Evolutionary conservation across 1,139 yeast genomes (phyloP).

Genomic region (Geotrichum carabidarum): DNA sequence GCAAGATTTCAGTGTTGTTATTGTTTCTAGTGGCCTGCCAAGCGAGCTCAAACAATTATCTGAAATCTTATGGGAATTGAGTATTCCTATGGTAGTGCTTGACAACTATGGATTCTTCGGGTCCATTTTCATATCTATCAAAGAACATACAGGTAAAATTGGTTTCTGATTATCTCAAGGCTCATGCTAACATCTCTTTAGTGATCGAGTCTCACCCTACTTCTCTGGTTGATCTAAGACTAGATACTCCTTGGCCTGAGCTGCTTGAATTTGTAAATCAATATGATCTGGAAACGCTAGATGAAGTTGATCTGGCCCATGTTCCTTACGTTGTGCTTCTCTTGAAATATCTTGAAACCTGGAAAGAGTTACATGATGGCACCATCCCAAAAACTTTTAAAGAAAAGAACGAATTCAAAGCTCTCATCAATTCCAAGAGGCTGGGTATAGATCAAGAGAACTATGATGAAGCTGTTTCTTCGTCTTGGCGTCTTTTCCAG

Average conservation of each 20-base stretch:
- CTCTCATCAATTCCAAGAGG: slow-evolving; percentile 38
- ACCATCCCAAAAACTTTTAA: slow-evolving; percentile 43
- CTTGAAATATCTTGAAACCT: slow-evolving; percentile 49
- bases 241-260: slow-evolving; percentile 74
- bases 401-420: slow-evolving; percentile 49
- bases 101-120: slow-evolving; percentile 66
- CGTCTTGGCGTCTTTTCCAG: slow-evolving; percentile 49
- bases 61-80: slow-evolving; percentile 41
- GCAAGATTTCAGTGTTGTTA: slow-evolving; percentile 51
- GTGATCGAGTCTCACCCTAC: slow-evolving; percentile 75
- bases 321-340: slow-evolving; percentile 71
- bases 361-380: slow-evolving; percentile 40
- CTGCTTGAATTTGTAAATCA: slow-evolving; percentile 50
- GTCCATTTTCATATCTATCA: slow-evolving; percentile 49
- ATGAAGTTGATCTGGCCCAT: slow-evolving; percentile 55
- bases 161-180: background rate
- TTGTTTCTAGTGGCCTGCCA: slow-evolving; percentile 41
- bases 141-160: slow-evolving; percentile 44
- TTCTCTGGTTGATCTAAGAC: slow-evolving; percentile 59
- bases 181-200: background rate
- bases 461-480: slow-evolving; percentile 62
- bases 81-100: slow-evolving; percentile 52
- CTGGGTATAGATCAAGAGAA: slow-evolving; percentile 48
- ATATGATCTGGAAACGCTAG: slow-evolving; percentile 46
- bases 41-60: slow-evolving; percentile 35